Evolutionary conservation across 331 rosid genomes (phyloP).

Genomic region (Quercus lobata): DNA sequence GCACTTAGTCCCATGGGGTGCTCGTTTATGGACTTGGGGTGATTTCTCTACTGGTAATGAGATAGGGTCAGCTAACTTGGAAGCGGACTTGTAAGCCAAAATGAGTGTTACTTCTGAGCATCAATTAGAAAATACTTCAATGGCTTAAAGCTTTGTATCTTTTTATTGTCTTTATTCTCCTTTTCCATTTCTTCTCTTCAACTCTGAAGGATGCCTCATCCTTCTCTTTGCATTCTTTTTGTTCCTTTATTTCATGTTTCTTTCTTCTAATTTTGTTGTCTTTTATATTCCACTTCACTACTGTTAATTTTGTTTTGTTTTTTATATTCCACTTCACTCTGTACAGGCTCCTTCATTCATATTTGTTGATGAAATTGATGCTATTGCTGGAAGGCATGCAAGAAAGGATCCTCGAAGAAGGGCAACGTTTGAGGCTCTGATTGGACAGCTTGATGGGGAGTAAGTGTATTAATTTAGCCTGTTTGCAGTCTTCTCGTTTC

Average conservation of each 20-base stretch:
- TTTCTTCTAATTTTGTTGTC: not conserved
- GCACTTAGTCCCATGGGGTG: not conserved
- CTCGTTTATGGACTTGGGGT: not conserved
- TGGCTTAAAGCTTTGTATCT: not conserved
- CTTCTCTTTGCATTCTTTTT: not conserved
- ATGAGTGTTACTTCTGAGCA: not conserved
- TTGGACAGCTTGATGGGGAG: conserved; percentile 97
- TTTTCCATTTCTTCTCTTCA: not conserved
- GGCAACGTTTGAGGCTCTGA: conserved; percentile 92
- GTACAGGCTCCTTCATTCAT: conserved; percentile 89
- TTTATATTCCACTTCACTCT: not conserved
- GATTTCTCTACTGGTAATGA: not conserved
- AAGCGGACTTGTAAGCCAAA: not conserved
- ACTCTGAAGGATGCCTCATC: not conserved
- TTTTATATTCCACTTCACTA: not conserved
- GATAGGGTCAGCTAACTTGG: not conserved
- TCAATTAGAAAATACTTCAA: not conserved
- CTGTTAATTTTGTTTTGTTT: not conserved
- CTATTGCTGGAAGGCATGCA: conserved; percentile 97
- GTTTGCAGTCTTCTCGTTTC: not conserved
- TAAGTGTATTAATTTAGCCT: conserved; percentile 38
- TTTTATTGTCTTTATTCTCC: not conserved
- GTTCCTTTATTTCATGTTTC: not conserved
- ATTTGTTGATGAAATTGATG: conserved; percentile 97
- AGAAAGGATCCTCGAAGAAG: conserved; percentile 87